Evolutionary conservation across 352 stramenopile species (phyloP).

Genomic region (Globisporangium solare): DNA sequence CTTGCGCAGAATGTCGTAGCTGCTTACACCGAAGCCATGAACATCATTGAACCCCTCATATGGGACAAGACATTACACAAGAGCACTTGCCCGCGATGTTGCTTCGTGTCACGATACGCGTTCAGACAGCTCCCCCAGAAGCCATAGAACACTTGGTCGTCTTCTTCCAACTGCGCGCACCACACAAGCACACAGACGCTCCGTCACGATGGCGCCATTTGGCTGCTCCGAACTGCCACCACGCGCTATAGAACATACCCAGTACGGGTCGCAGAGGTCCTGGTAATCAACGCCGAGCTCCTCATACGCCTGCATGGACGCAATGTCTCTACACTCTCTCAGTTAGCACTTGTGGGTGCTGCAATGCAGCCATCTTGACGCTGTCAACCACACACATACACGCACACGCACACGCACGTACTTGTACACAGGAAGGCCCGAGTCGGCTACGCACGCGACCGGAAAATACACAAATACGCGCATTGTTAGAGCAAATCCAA

Average conservation of each 20-base stretch:
- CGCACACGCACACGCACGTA: too few species aligned
- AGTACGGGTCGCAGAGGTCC: slow-evolving; percentile 86
- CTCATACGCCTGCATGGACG: slow-evolving; percentile 75
- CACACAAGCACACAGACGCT: slow-evolving; percentile 2
- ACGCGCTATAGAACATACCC: too few species aligned
- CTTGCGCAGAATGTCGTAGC: slow-evolving; percentile 55
- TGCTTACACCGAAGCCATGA: neutral
- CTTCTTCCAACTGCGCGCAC: slow-evolving; percentile 63
- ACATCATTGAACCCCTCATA: too few species aligned
- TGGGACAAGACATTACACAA: too few species aligned
- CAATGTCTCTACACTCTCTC: slow-evolving; percentile 61
- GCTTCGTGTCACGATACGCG: slow-evolving; percentile 71
- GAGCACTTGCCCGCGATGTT: slow-evolving; percentile 69
- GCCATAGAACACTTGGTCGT: slow-evolving; percentile 85
- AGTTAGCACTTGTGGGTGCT: slow-evolving; percentile 1
- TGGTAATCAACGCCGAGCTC: slow-evolving; percentile 81
- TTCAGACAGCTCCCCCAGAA: slow-evolving; percentile 91
- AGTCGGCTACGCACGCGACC: slow-evolving; percentile 54
- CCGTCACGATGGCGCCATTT: too few species aligned
- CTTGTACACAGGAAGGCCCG: slow-evolving; percentile 86
- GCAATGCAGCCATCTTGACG: neutral
- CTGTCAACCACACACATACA: neutral
- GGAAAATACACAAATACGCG: neutral
- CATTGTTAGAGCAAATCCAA: too few species aligned
- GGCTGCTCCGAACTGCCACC: too few species aligned